Conservation (phyloP, 257 asterid species). For the Ballota nigra region DNA sequence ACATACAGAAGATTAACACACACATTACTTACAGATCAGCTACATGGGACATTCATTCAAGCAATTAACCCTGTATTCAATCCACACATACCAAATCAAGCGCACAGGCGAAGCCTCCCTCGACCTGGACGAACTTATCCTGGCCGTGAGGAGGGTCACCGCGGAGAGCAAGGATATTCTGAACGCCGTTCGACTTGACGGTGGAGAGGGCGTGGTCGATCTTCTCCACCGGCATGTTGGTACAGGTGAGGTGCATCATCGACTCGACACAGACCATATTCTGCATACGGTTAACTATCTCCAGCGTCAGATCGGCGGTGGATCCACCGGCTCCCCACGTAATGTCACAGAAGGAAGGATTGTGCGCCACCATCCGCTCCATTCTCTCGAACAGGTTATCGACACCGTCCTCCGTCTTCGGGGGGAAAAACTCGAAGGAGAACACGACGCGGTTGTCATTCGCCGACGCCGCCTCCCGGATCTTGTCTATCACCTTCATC, state of each 20-base stretch:
- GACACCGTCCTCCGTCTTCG: constrained; percentile 96
- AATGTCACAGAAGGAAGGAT: constrained; percentile 87
- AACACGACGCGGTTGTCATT: constrained; percentile 60
- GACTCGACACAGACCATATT: constrained; percentile 98
- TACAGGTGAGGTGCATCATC: constrained; percentile 99
- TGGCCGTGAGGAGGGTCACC: constrained; percentile 99
- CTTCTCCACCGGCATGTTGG: constrained; percentile 96
- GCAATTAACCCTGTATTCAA: not conserved
- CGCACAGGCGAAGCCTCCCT: constrained; percentile 95
- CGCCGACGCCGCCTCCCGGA: constrained; percentile 54
- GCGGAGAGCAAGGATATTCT: constrained; percentile 92
- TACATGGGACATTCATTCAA: not conserved
- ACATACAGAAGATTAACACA: constrained; percentile 14
- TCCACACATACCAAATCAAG: constrained; percentile 74
- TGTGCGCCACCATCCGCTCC: constrained; percentile 97
- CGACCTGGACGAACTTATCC: constrained; percentile 96
- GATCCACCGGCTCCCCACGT: constrained; percentile 99
- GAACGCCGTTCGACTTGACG: constrained; percentile 80
- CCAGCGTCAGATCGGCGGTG: constrained; percentile 97
- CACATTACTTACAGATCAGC: constrained; percentile 13
- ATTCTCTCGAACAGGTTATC: constrained; percentile 91
- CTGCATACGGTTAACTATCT: constrained; percentile 96
- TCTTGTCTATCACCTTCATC: constrained; percentile 97
- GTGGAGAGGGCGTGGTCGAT: constrained; percentile 84
- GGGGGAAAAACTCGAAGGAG: constrained; percentile 97